Evolutionary conservation across 2,329 filamentous ascomycete genomes (phyloP), one percentile per base, ranked within the genome.

Genomic region (Aureobasidium mangrovei): DNA sequence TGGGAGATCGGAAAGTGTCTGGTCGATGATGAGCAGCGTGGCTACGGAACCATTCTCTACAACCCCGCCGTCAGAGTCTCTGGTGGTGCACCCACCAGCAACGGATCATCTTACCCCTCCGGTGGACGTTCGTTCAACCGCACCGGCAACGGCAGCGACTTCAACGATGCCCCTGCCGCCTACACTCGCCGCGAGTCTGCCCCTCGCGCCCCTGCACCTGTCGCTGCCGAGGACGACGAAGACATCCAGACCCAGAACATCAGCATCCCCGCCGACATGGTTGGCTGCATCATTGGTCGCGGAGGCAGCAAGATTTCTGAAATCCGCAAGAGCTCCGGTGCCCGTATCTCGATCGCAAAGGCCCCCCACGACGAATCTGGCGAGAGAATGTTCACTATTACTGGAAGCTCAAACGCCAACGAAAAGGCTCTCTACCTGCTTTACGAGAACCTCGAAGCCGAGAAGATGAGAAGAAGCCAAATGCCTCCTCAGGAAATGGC

Each of bases 1-100:
- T 97, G 93, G 93, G 93, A 98, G 71, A 98, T 98, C 66, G 93
- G 89, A 77, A 97, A 97, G 75, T 98, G 93, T 71, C 80, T 98
- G 58, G 85, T 98, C 58, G 93, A 98, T 69, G 93, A 98, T 71
- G 94, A 90, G 85, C 90, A 96, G 74, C 89, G 93, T 63, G 93
- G 93, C 58, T 95, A 91, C 56, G 93, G 93, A 56, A 98, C 93
- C 39, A 90, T 98, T 31, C 82, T 98, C 55, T 98, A 98, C 79
- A 97, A 97, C 72, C 93, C 93, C 26, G 88, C 88, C 55, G 90
- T 96, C 55, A 86, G 91, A 64, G 93, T 91, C 41, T 87, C 91
- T 65, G 77, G 78, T 47, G 74, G 78, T 59, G 78, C 80, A 45
- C 70, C 75, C 24, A 62, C 77, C 46, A 71, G 70, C 64, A 78